These are phyloP conservation scores for Chaetoceros muelleri DNA, from an alignment of 108 stramenopile species.

Conservation along the genomic window DNA sequence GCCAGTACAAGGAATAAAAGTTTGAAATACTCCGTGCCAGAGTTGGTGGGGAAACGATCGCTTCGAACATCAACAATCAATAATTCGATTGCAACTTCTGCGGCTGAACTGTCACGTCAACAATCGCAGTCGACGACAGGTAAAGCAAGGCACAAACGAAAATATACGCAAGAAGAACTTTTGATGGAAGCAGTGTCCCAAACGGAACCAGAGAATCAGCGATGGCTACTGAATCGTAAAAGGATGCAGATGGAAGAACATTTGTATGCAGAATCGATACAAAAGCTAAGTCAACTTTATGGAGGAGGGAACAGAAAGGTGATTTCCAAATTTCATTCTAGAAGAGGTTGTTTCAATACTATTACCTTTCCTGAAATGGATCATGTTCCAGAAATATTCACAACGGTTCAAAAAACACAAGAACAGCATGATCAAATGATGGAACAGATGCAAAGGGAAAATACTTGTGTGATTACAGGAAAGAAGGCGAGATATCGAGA, in stretches of 20 bases:
- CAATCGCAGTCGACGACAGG: slow-evolving; percentile 7
- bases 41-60: not conserved
- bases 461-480: slow-evolving; percentile 63
- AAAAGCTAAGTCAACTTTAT: too few relatives aligned
- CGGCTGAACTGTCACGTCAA: too few relatives aligned
- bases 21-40: not conserved
- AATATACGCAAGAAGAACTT: slow-evolving; percentile 70
- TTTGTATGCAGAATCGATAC: slow-evolving; percentile 10
- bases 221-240: slow-evolving; percentile 62
- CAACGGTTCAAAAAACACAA: slow-evolving; percentile 5
- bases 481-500: slow-evolving; percentile 63
- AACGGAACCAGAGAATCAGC: slow-evolving; percentile 66
- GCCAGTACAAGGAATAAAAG: not conserved
- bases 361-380: slow-evolving; percentile 83
- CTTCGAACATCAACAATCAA: slow-evolving; percentile 5
- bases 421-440: not conserved
- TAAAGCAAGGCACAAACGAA: slow-evolving; percentile 20
- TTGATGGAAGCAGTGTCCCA: slow-evolving; percentile 59
- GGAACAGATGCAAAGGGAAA: slow-evolving; percentile 6
- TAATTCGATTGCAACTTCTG: too few relatives aligned
- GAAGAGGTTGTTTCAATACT: slow-evolving; percentile 59
- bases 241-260: slow-evolving; percentile 36
- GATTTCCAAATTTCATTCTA: slow-evolving; percentile 44
- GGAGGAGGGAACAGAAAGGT: slow-evolving; percentile 19
- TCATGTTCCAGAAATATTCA: slow-evolving; percentile 57